phyloP scores from a whole-genome alignment of 345 rosid genomes.

The Psidium friedrichsthalianum region DNA sequence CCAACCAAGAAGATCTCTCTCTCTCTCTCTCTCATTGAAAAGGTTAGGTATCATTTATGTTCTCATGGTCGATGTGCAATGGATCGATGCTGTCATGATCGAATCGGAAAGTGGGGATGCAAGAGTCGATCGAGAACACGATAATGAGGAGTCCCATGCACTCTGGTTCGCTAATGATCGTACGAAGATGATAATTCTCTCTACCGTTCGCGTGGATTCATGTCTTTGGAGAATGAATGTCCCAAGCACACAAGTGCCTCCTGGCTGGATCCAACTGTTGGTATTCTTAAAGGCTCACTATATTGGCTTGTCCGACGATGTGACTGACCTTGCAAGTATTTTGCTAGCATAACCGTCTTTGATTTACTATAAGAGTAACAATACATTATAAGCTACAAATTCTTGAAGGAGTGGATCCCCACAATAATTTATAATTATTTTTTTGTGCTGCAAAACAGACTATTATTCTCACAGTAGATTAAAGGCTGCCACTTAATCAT shows the following conservation, averaged over 20 bases:
- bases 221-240: neutral
- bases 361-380: too few relatives aligned
- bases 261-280: neutral
- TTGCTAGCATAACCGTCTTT: too few relatives aligned
- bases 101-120: neutral
- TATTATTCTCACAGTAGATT: too few relatives aligned
- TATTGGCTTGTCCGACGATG: accelerated
- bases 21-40: too few relatives aligned
- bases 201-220: neutral
- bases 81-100: neutral
- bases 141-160: neutral
- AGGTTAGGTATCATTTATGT: neutral
- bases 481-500: too few relatives aligned
- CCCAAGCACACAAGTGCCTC: neutral
- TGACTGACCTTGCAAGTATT: too few relatives aligned
- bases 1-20: neutral
- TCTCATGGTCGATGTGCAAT: neutral
- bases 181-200: neutral
- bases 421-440: too few relatives aligned
- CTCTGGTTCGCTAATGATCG: neutral
- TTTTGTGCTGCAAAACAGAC: too few relatives aligned
- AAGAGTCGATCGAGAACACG: neutral
- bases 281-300: neutral
- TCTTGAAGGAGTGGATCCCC: too few relatives aligned
- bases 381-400: too few relatives aligned